Base-by-base conservation (phyloP, 1,139 yeast genomes). In the Protomyces arabidopsidicola region DNA sequence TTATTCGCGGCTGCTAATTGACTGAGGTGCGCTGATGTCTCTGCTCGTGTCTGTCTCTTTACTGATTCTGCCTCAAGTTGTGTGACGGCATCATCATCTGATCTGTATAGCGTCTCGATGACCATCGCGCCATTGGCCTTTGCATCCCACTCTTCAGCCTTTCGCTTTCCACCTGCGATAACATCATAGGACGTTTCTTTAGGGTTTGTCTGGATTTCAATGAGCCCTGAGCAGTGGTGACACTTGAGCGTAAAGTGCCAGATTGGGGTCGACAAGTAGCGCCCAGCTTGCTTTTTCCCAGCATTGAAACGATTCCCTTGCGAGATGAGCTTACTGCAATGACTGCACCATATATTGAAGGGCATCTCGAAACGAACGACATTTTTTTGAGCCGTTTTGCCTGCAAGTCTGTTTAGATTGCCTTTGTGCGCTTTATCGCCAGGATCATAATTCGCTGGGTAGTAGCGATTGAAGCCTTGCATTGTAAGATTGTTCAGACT, bases 251-350 rank as follows among this genome's bases (percentile, higher is more conserved):
- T 62, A 60, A 75, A 74, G 10, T 70, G 67, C 70, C 72, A 75
- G 10, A 75, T 71, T 6, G 75, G 72, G 2, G 74, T 70, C 6
- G 73, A 67, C 27, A 66, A 72, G 60, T 74, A 74, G 31, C 63
- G 63, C 4, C 77, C 77, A 27, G 67, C 67, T 60, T 68, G 68
- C 35, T 68, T 68, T 68, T 75, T 75, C 45, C 70, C 72, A 12
- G 77, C 77, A 64, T 75, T 75, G 67, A 69, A 75, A 12, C 77
- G 68, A 5, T 70, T 69, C 5, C 77, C 77, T 58, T 72, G 75
- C 1, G 72, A 71, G 16, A 74, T 67, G 39, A 62, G 66, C 36
- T 67, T 66, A 8, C 70, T 68, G 59, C 77, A 75, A 45, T 67
- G 54, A 9, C 48, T 55, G 59, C 77, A 75, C 65, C 69, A 67